Conservation (phyloP, 148 eudicot species). For the Rhododendron griersonianum region DNA sequence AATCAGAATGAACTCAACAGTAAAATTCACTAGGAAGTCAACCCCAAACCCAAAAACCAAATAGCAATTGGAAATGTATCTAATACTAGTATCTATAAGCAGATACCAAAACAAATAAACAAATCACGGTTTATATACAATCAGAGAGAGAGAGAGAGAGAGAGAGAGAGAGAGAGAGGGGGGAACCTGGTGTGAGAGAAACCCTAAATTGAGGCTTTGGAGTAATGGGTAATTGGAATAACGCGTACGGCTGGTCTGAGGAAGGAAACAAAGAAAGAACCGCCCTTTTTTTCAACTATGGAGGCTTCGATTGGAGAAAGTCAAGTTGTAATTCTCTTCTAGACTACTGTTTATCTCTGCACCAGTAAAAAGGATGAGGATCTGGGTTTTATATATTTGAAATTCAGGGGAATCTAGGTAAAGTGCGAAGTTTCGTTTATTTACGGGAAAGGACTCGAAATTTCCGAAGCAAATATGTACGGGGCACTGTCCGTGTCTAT, state of each 20-base stretch:
- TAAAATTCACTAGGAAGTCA: not conserved
- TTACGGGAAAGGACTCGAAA: conserved; percentile 15
- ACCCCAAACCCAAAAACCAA: not conserved
- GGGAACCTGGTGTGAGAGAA: not conserved
- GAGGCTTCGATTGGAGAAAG: not conserved
- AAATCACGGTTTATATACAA: not conserved
- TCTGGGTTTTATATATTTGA: not conserved
- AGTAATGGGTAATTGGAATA: conserved; percentile 17
- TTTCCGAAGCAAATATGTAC: not conserved
- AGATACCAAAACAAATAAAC: not conserved
- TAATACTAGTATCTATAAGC: not conserved
- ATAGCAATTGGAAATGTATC: not conserved
- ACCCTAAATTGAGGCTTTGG: conserved; percentile 15
- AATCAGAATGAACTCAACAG: not conserved
- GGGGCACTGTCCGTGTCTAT: not conserved
- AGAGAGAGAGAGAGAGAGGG: not conserved
- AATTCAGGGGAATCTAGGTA: not conserved
- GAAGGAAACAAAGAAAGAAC: conserved; percentile 12
- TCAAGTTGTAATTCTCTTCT: not conserved
- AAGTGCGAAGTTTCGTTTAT: not conserved
- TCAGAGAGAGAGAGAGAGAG: not conserved
- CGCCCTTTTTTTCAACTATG: not conserved
- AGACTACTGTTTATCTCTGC: not conserved
- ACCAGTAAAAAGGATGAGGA: not conserved
- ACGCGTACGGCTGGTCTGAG: conserved; percentile 12